Evolutionary conservation across 1,139 yeast genomes (phyloP), one percentile per base, ranked within the genome.

Genomic region (Taiozyma sp.): DNA sequence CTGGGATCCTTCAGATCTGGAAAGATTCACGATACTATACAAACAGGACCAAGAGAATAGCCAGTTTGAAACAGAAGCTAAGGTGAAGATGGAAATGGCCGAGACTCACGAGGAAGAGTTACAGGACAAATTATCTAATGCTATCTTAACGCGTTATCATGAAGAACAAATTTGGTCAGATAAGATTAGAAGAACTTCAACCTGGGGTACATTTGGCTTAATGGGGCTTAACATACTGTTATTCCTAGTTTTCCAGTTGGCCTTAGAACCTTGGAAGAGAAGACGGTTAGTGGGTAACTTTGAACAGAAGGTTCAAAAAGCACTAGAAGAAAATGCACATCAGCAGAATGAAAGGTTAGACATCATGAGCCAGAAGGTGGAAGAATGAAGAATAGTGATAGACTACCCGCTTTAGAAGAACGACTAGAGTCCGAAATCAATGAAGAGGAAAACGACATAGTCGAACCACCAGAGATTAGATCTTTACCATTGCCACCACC

Each of bases 141-240:
- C 88, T 59, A 93, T 95, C 37, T 74, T 91, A 60, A 83, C 93
- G 1, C 72, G 98, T 57, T 95, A 95, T 62, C 97, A 93, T 56
- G 99, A 95, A 64, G 99, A 95, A 62, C 99, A 95, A 68, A 83
- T 93, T 5, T 95, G 99, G 99, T 88, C 97, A 5, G 99, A 95
- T 68, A 91, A 91, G 67, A 93, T 93, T 53, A 74, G 99, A 56
- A 77, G 95, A 54, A 90, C 96, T 3, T 88, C 97, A 10, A 91
- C 99, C 0, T 95, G 97, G 96, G 99, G 98, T 1, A 93, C 99
- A 0, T 83, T 95, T 79, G 73, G 85, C 1, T 75, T 95, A 47
- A 90, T 90, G 96, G 95, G 91, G 1, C 77, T 90, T 57, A 95
- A 95, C 68, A 77, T 93, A 22, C 54, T 87, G 19, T 68, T 95